Base-by-base conservation (phyloP, 352 stramenopile genomes). In the Pythium scleroteichum region DNA sequence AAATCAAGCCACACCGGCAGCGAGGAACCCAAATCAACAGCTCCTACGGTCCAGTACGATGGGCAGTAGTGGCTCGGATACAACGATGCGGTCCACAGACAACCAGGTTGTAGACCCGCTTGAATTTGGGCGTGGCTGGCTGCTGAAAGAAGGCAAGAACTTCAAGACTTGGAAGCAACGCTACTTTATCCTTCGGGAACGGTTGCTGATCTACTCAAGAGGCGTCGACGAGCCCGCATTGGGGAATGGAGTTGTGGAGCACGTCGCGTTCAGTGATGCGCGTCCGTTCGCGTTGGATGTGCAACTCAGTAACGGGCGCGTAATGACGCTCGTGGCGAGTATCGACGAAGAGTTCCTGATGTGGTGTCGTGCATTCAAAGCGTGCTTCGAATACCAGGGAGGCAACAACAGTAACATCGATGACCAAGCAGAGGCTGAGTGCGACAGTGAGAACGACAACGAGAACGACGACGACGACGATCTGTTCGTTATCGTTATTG, bases 151-250 rank as follows among this genome's bases (percentile, higher is more conserved):
- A 62, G 82, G 82, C 0, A 79, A 87, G 62, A 75, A 83, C 50
- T 89, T 92, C 56, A 73, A 75, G 17, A 90, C 76, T 9, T 92
- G 82, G 82, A 92, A 90, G 64, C 84, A 88, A 53, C 78, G 78
- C 29, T 92, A 90, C 53, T 90, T 93, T 63, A 73, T 88, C 24
- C 69, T 92, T 0, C 72, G 76, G 22, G 64, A 59, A 5, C 41
- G 56, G 22, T 69, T 78, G 48, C 66, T 94, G 1, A 84, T 74
- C 19, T 94, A 94, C 53, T 67, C 75, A 8, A 70, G 56, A 27
- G 74, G 64, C 12, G 48, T 73, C 8, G 68, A 72, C 12, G 69
- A 76, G 6, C 62, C 58, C 39, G 38, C 71, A 22, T 61, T 92
- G 0, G 80, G 80, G 24, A 78, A 66, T 40, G 78, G 78, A 4